phyloP scores from a whole-genome alignment of 1,284 basidiomycete species.

The Psilocybe mexicana region DNA sequence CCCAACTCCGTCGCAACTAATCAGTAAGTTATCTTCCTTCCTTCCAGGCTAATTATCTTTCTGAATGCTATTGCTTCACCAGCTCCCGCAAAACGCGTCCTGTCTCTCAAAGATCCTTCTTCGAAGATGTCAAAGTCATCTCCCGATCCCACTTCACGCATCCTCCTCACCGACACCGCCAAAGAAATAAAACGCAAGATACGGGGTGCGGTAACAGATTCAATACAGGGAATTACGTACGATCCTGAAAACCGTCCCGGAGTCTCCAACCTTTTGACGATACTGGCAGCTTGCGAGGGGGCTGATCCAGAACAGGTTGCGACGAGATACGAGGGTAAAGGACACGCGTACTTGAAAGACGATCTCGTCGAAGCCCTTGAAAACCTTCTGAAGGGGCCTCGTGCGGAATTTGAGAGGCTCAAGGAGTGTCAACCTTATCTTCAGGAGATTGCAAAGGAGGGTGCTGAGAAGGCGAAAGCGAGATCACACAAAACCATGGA shows the following conservation, averaged over 20 bases:
- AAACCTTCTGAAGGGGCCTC: slow-evolving; percentile 66
- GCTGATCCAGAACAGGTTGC: slow-evolving; percentile 51
- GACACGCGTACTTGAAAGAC: slow-evolving; percentile 71
- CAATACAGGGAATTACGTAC: slow-evolving; percentile 69
- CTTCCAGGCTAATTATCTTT: not conserved
- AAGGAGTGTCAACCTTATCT: slow-evolving; percentile 65
- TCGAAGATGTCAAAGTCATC: slow-evolving; percentile 97
- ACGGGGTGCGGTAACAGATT: slow-evolving; percentile 85
- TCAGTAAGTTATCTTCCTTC: slow-evolving; percentile 55
- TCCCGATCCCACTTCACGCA: slow-evolving; percentile 78
- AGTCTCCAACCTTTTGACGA: slow-evolving; percentile 80
- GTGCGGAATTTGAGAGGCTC: slow-evolving; percentile 70
- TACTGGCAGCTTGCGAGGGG: slow-evolving; percentile 70
- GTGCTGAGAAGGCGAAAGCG: slow-evolving; percentile 64
- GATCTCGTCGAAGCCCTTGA: slow-evolving; percentile 77
- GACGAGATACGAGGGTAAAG: slow-evolving; percentile 52
- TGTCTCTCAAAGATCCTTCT: slow-evolving; percentile 83
- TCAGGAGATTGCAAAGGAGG: slow-evolving; percentile 60
- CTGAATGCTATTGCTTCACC: not conserved
- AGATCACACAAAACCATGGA: slow-evolving; percentile 65
- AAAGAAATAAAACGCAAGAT: slow-evolving; percentile 72
- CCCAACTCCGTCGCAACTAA: slow-evolving; percentile 71
- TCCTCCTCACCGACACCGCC: slow-evolving; percentile 80
- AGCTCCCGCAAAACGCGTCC: slow-evolving; percentile 79
- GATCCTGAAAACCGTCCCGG: slow-evolving; percentile 81